phyloP scores from a whole-genome alignment of 2,329 filamentous ascomycete species.

The Fusarium nodosum region DNA sequence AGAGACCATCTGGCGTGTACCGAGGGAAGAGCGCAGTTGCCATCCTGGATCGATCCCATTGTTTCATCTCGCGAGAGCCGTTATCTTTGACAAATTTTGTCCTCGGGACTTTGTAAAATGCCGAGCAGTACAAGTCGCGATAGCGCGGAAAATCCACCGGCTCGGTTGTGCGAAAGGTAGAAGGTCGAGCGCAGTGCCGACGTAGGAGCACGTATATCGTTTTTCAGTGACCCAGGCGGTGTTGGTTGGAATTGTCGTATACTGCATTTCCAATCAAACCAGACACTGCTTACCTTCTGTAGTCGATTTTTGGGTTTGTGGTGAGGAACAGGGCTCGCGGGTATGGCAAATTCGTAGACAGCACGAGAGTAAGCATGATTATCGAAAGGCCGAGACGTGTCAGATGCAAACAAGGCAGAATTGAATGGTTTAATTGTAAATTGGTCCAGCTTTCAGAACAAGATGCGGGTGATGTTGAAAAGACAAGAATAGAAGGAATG shows the following conservation, averaged over 20 bases:
- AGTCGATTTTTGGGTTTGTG: neutral
- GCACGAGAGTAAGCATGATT: neutral
- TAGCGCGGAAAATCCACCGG: neutral
- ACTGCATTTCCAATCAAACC: neutral
- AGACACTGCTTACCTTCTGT: neutral
- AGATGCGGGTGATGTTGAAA: neutral
- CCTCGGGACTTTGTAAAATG: neutral
- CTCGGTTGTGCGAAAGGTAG: neutral
- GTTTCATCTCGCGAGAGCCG: too few species aligned
- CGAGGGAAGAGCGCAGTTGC: neutral
- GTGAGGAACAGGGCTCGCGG: too few species aligned
- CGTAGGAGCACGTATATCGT: neutral
- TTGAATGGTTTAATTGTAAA: neutral
- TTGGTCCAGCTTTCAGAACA: neutral
- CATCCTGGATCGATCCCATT: neutral
- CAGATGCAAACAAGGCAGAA: neutral
- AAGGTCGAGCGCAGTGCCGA: neutral
- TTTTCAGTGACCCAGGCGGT: neutral
- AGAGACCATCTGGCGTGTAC: neutral
- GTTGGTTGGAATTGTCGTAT: neutral
- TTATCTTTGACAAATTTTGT: too few species aligned
- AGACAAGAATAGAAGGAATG: neutral
- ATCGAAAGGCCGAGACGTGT: neutral
- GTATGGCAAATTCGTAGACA: neutral
- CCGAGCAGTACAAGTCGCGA: neutral